These are phyloP conservation scores for Coccomyxa sp. DNA, from an alignment of 139 green algal species.

Conservation along the genomic window DNA sequence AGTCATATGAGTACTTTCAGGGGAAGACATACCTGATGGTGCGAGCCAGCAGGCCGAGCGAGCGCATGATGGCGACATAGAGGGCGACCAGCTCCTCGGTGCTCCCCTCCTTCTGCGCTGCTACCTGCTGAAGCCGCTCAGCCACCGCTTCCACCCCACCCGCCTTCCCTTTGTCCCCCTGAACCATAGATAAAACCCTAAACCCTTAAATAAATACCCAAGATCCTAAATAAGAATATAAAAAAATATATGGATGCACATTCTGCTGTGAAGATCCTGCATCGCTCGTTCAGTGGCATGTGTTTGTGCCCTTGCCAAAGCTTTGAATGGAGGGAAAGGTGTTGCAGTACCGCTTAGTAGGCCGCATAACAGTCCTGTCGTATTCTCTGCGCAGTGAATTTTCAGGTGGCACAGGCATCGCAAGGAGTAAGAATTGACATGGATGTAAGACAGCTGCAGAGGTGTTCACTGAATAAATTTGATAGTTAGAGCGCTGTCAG, in stretches of 20 bases:
- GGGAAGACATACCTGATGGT: conserved; percentile 36
- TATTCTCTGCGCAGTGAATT: neutral
- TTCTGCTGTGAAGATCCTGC: neutral
- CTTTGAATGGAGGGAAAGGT: neutral
- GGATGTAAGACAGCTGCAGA: neutral
- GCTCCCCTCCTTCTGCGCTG: conserved; percentile 17
- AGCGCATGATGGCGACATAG: conserved; percentile 68
- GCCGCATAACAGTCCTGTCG: neutral
- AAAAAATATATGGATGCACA: neutral
- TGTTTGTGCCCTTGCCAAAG: neutral
- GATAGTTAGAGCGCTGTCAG: neutral
- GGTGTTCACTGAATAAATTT: neutral
- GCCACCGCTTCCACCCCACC: conserved; percentile 6
- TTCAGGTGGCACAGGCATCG: neutral
- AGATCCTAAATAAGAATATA: neutral
- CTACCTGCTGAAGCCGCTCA: conserved; percentile 8
- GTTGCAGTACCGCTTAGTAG: neutral
- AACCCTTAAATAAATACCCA: too few species aligned
- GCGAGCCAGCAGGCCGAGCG: conserved; percentile 47
- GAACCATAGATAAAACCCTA: neutral
- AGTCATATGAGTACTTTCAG: neutral
- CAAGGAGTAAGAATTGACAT: neutral
- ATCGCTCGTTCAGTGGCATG: neutral
- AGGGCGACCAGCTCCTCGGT: conserved; percentile 59
- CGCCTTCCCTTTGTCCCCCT: neutral